A percentile compares a stretch with the other conserved stretches of the same genome.
Evolutionary conservation across 2,329 filamentous ascomycete species (phyloP).

Genomic region (Talaromyces sp.): DNA sequence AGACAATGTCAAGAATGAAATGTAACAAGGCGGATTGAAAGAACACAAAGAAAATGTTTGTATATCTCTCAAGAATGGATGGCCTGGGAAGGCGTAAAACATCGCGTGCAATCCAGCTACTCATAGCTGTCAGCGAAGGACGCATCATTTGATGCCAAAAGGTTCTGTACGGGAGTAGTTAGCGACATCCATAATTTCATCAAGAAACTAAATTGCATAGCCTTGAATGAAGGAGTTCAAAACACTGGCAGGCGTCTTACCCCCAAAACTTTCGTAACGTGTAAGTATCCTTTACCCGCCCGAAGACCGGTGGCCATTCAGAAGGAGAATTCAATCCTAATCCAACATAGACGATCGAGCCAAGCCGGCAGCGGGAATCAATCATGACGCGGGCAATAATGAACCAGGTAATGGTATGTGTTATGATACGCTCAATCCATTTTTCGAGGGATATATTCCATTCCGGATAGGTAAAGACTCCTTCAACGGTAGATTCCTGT

Average conservation of each 20-base stretch:
- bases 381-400: conserved; percentile 13
- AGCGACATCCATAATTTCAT: no score
- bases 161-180: no score
- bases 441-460: conserved; percentile 12
- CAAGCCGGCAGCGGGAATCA: conserved; percentile 21
- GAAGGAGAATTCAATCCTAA: conserved; percentile 6
- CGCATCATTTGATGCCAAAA: conserved; percentile 32
- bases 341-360: conserved; percentile 21
- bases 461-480: background rate
- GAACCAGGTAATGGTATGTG: conserved; percentile 16
- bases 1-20: conserved; percentile 14
- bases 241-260: no score
- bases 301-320: conserved; percentile 29
- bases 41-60: conserved; percentile 31
- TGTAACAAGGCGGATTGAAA: conserved; percentile 29
- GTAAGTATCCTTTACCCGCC: conserved; percentile 23
- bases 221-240: no score
- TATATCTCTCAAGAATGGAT: conserved; percentile 27
- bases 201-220: no score
- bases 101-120: conserved; percentile 16
- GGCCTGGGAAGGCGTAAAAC: conserved; percentile 18
- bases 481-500: background rate
- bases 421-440: conserved; percentile 11
- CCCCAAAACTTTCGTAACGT: conserved; percentile 27
- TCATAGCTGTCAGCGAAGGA: conserved; percentile 23